Conservation (phyloP, 2,329 filamentous ascomycete species). For the Aspergillus tanneri region DNA sequence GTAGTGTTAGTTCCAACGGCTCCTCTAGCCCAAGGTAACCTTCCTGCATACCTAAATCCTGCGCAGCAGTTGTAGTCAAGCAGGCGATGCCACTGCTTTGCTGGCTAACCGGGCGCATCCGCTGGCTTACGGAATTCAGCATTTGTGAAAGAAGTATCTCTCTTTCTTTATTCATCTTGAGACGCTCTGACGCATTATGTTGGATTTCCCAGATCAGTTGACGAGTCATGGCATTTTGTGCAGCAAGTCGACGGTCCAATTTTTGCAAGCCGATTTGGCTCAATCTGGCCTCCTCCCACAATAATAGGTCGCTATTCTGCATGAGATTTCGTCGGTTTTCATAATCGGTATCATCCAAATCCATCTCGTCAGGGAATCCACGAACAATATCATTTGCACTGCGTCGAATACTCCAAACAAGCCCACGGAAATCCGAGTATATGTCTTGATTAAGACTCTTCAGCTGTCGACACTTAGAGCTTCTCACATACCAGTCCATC, state of each 20-base stretch:
- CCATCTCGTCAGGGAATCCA: slow-evolving; percentile 21
- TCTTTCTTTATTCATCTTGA: slow-evolving; percentile 25
- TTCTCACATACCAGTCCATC: slow-evolving; percentile 40
- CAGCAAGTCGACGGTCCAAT: slow-evolving; percentile 31
- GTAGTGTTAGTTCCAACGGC: slow-evolving; percentile 17
- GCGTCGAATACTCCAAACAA: slow-evolving; percentile 33
- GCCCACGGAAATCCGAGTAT: slow-evolving; percentile 33
- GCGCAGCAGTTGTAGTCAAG: slow-evolving; percentile 31
- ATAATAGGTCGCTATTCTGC: slow-evolving; percentile 22
- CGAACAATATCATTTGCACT: slow-evolving; percentile 23
- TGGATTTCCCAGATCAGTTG: slow-evolving; percentile 41
- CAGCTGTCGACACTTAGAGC: slow-evolving; percentile 35
- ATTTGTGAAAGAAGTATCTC: slow-evolving; percentile 29
- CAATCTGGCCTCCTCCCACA: slow-evolving; percentile 34
- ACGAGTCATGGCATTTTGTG: slow-evolving; percentile 37
- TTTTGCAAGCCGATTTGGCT: slow-evolving; percentile 35
- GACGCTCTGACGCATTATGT: slow-evolving; percentile 31
- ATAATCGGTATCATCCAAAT: slow-evolving; percentile 24
- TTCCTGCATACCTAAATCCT: slow-evolving; percentile 31
- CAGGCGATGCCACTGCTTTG: slow-evolving; percentile 33
- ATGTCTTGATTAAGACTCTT: slow-evolving; percentile 37
- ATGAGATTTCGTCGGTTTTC: slow-evolving; percentile 14
- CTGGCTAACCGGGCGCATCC: slow-evolving; percentile 26
- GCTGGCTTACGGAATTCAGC: slow-evolving; percentile 24
- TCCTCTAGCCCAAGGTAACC: slow-evolving; percentile 9